Conservation (phyloP, 164 flowering plant species). For the Tinospora cordifolia region DNA sequence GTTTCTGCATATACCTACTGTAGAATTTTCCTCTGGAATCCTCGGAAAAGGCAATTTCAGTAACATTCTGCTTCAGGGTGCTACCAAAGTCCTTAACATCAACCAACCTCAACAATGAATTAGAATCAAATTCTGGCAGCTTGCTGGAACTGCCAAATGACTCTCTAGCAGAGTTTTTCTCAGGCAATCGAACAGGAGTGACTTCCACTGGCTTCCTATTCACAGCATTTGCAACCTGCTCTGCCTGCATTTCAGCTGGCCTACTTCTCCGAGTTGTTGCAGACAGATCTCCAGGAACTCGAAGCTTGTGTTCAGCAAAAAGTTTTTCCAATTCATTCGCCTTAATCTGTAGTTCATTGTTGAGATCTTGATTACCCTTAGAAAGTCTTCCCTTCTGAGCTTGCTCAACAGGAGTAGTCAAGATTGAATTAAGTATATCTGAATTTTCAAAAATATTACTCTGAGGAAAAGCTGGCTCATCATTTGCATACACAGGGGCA, state of each 20-base stretch:
- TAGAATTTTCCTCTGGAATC: slow-evolving; percentile 73
- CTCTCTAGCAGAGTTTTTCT: slow-evolving; percentile 19
- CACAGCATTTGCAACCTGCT: slow-evolving; percentile 25
- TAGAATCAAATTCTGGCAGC: slow-evolving; percentile 24
- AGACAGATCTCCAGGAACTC: slow-evolving; percentile 71
- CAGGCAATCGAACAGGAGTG: slow-evolving; percentile 28
- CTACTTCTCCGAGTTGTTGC: slow-evolving; percentile 47
- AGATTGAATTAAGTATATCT: slow-evolving; percentile 24
- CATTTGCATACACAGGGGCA: slow-evolving; percentile 20
- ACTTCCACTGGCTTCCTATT: slow-evolving; percentile 27
- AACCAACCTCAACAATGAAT: slow-evolving; percentile 25
- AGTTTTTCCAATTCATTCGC: slow-evolving; percentile 95
- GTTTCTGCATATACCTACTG: slow-evolving; percentile 72
- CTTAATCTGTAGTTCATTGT: slow-evolving; percentile 84
- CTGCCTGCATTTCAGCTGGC: slow-evolving; percentile 34
- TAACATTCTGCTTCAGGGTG: slow-evolving; percentile 29
- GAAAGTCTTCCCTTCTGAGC: slow-evolving; percentile 60
- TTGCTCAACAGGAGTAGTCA: slow-evolving; percentile 34
- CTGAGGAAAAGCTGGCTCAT: slow-evolving; percentile 19
- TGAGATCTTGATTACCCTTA: slow-evolving; percentile 78
- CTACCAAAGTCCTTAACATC: slow-evolving; percentile 28
- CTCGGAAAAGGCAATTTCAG: slow-evolving; percentile 41
- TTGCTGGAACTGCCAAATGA: slow-evolving; percentile 28
- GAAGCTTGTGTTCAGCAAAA: slow-evolving; percentile 91
- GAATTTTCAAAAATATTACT: slow-evolving; percentile 26